Evolutionary conservation across 345 rosid genomes (phyloP).

Genomic region (Populus ilicifolia): DNA sequence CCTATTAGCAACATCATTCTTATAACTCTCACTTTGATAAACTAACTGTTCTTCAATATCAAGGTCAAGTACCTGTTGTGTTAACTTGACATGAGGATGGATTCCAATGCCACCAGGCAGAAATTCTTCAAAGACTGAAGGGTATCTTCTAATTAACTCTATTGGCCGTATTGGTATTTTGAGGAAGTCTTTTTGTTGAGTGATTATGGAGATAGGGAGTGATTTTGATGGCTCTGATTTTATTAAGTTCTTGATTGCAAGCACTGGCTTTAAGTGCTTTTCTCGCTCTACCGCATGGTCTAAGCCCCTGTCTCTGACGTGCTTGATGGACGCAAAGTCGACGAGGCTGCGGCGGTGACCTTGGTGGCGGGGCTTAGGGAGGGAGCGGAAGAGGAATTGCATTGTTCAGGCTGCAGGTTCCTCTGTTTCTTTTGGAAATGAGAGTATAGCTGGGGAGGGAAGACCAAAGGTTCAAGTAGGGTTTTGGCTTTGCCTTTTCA

Average conservation of each 20-base stretch:
- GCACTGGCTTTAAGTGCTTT: conserved; percentile 62
- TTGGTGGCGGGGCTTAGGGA: not conserved
- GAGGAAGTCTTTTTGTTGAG: conserved; percentile 49
- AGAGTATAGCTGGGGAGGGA: not conserved
- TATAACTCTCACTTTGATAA: conserved; percentile 65
- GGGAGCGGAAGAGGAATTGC: conserved; percentile 5
- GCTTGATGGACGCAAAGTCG: conserved; percentile 32
- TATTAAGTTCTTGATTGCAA: conserved; percentile 67
- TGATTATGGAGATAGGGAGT: conserved; percentile 64
- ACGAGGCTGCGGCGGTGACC: conserved; percentile 5
- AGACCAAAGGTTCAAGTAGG: not conserved
- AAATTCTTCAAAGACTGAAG: conserved; percentile 67
- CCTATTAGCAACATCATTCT: conserved; percentile 60
- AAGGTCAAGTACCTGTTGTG: conserved; percentile 61
- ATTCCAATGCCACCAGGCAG: conserved; percentile 69
- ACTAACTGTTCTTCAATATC: conserved; percentile 83
- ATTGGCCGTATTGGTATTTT: conserved; percentile 74
- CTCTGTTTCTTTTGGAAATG: too few species aligned
- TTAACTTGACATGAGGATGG: conserved; percentile 82
- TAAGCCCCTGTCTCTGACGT: conserved; percentile 83
- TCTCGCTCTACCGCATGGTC: conserved; percentile 92
- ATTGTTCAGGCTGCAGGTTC: conserved; percentile 2
- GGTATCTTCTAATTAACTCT: conserved; percentile 74
- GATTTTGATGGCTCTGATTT: conserved; percentile 84
- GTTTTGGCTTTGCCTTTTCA: not conserved